Conservation (phyloP, 129 eudicot species). For the Dittrichia graveolens region DNA sequence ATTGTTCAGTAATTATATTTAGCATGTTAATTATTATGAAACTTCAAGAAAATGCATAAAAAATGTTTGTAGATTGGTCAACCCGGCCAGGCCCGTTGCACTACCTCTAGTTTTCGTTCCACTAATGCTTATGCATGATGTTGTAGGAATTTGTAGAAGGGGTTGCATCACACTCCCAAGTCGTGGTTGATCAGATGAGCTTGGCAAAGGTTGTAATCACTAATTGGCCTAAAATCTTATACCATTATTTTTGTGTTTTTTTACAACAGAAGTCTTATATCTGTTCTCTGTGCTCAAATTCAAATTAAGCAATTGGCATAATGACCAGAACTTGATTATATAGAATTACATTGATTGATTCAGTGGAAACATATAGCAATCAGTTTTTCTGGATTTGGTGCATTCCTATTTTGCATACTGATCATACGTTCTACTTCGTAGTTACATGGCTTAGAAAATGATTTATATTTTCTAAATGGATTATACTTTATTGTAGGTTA, state of each 20-base stretch:
- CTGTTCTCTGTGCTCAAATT: no score
- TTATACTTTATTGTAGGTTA: constrained; percentile 45
- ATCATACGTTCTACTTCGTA: not conserved
- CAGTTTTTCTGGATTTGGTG: no score
- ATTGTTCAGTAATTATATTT: no score
- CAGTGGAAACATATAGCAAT: no score
- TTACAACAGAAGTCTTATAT: not conserved
- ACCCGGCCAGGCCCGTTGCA: not conserved
- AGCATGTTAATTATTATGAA: no score
- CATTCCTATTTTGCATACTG: no score
- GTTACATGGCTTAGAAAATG: constrained; percentile 1
- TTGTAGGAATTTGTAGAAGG: constrained; percentile 82
- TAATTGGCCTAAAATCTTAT: not conserved
- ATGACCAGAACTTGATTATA: no score
- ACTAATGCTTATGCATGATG: constrained; percentile 18
- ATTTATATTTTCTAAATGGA: not conserved
- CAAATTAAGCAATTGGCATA: no score
- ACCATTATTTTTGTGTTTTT: not conserved
- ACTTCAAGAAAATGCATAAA: not conserved
- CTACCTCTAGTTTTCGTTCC: not conserved
- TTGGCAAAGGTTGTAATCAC: constrained; percentile 50
- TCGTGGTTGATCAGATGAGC: constrained; percentile 50
- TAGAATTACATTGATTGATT: no score
- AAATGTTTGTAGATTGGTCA: not conserved
- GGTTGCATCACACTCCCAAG: constrained; percentile 60